phyloP scores from a whole-genome alignment of 2,329 filamentous ascomycete species.

The Ilyonectria robusta region DNA sequence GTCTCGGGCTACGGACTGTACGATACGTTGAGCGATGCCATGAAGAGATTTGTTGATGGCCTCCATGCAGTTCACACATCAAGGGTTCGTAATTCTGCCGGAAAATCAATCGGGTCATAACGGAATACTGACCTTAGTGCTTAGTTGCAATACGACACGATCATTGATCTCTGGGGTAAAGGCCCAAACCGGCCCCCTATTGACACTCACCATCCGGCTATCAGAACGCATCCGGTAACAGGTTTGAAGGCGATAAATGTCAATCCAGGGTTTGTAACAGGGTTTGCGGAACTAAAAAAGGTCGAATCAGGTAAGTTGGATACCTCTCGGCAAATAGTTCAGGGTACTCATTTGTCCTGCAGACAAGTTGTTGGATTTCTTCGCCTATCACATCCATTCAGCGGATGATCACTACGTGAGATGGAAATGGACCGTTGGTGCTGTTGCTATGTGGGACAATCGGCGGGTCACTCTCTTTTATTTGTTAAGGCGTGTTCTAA shows the following conservation, averaged over 20 bases:
- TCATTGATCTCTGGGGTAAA: constrained; percentile 27
- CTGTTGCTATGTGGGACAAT: constrained; percentile 67
- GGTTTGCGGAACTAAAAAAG: constrained; percentile 65
- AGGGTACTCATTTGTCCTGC: neutral
- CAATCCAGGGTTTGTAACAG: constrained; percentile 62
- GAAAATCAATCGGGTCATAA: no score
- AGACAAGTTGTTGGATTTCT: constrained; percentile 59
- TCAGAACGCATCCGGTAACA: constrained; percentile 64
- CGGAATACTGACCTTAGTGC: neutral
- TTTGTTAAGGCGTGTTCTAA: neutral
- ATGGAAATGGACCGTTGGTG: constrained; percentile 65
- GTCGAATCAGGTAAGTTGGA: constrained; percentile 58
- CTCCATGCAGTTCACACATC: constrained; percentile 63
- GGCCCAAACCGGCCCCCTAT: constrained; percentile 56
- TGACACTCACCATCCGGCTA: constrained; percentile 63
- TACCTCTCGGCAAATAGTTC: neutral
- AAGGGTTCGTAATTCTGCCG: constrained; percentile 2
- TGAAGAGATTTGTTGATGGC: constrained; percentile 59
- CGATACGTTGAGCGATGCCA: constrained; percentile 59
- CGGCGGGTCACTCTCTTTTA: constrained; percentile 6
- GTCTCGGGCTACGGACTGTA: constrained; percentile 62
- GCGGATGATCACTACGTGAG: constrained; percentile 65
- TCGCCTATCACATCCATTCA: constrained; percentile 61
- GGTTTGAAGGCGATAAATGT: constrained; percentile 62
- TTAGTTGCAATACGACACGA: constrained; percentile 31